phyloP scores from a whole-genome alignment of 345 rosid genomes.

The Heritiera littoralis region DNA sequence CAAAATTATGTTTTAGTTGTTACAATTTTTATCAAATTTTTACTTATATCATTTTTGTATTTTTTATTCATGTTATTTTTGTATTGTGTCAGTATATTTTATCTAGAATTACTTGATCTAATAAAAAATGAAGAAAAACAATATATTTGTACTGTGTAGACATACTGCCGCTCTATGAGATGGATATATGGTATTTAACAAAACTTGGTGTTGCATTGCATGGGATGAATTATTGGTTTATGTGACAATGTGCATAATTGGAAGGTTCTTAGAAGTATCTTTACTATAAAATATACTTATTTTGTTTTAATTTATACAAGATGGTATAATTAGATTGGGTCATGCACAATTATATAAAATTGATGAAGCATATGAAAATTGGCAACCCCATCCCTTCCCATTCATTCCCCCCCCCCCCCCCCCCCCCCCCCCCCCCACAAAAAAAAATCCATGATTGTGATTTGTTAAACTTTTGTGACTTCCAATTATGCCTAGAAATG shows the following conservation, averaged over 20 bases:
- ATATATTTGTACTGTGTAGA: background rate
- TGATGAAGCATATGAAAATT: background rate
- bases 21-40: too few relatives aligned
- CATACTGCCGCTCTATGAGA: background rate
- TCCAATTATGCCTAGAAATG: slow-evolving; percentile 8
- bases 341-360: slow-evolving; percentile 15
- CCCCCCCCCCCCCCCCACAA: too few relatives aligned
- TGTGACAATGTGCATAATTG: slow-evolving; percentile 33
- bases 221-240: slow-evolving; percentile 40
- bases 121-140: background rate
- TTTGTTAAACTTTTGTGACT: slow-evolving; percentile 12
- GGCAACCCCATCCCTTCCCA: too few relatives aligned
- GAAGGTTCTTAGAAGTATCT: slow-evolving; percentile 45
- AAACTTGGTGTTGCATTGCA: background rate
- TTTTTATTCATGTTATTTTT: too few relatives aligned
- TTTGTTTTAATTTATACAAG: background rate
- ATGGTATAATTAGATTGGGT: slow-evolving; percentile 8
- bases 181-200: background rate
- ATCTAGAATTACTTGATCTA: too few relatives aligned
- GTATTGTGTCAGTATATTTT: too few relatives aligned
- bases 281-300: background rate
- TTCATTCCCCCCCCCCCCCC: too few relatives aligned
- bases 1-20: too few relatives aligned
- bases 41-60: too few relatives aligned
- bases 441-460: background rate